Evolutionary conservation across 345 rosid species (phyloP).

Genomic region (Populus alba): DNA sequence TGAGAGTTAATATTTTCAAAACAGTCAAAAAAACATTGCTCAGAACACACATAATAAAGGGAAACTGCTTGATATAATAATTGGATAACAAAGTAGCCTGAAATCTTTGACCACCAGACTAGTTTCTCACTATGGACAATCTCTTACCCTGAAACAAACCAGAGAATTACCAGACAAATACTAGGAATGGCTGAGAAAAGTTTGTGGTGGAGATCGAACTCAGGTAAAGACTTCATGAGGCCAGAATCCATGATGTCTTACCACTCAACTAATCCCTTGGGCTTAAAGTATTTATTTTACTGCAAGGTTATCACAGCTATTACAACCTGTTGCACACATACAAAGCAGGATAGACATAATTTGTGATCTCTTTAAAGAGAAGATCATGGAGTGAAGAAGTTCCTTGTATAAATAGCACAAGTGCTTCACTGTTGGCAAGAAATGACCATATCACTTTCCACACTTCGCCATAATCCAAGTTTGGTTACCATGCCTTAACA

Average conservation of each 20-base stretch:
- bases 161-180: not conserved
- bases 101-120: not conserved
- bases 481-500: not conserved
- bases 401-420: not conserved
- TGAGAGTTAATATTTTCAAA: not conserved
- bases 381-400: not conserved
- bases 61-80: no score
- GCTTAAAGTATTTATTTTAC: not conserved
- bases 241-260: not conserved
- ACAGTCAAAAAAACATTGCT: no score
- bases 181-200: not conserved
- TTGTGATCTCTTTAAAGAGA: not conserved
- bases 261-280: not conserved
- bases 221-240: not conserved
- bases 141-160: slow-evolving; percentile 2
- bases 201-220: not conserved
- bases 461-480: not conserved
- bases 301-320: not conserved
- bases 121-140: not conserved
- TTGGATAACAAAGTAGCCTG: no score
- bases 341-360: not conserved
- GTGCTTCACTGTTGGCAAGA: not conserved
- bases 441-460: not conserved
- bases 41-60: no score
- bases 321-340: not conserved